phyloP scores from a whole-genome alignment of 495 filamentous ascomycete species.

The Lasiosphaeria hispida region DNA sequence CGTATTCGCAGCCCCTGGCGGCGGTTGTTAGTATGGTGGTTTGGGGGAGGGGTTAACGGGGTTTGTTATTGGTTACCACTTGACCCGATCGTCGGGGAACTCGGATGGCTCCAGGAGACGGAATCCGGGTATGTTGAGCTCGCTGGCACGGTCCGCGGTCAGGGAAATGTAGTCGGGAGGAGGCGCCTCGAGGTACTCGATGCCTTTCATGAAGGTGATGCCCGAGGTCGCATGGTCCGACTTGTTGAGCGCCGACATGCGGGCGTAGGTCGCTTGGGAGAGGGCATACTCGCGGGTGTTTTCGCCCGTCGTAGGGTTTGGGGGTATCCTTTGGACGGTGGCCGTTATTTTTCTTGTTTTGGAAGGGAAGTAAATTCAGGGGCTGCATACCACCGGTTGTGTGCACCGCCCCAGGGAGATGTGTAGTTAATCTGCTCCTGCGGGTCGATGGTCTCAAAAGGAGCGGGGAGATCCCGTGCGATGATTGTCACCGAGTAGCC shows the following conservation, averaged over 20 bases:
- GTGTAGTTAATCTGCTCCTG: slow-evolving; percentile 56
- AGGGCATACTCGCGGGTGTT: slow-evolving; percentile 46
- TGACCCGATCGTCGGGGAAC: slow-evolving; percentile 43
- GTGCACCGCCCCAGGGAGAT: slow-evolving; percentile 65
- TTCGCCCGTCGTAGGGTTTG: slow-evolving; percentile 15
- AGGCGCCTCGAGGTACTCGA: slow-evolving; percentile 60
- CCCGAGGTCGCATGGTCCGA: slow-evolving; percentile 44
- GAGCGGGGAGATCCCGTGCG: slow-evolving; percentile 54
- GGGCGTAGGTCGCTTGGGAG: slow-evolving; percentile 50
- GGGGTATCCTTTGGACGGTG: slow-evolving; percentile 34
- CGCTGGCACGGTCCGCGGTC: slow-evolving; percentile 21
- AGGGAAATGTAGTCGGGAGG: slow-evolving; percentile 32
- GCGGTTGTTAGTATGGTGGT: too few species aligned
- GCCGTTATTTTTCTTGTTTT: too few species aligned
- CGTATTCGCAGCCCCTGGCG: slow-evolving; percentile 51
- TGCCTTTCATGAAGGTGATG: slow-evolving; percentile 50
- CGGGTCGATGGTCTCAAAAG: slow-evolving; percentile 42
- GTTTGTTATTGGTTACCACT: slow-evolving; percentile 27
- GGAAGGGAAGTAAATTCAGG: too few species aligned
- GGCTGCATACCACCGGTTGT: slow-evolving; percentile 46
- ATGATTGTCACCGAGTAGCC: slow-evolving; percentile 50
- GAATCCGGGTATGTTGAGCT: slow-evolving; percentile 48
- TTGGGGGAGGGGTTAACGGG: too few species aligned
- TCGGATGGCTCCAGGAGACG: slow-evolving; percentile 37
- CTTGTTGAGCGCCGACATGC: slow-evolving; percentile 45